Evolutionary conservation across 345 rosid species (phyloP).

Genomic region (Aquilaria yunnanensis): DNA sequence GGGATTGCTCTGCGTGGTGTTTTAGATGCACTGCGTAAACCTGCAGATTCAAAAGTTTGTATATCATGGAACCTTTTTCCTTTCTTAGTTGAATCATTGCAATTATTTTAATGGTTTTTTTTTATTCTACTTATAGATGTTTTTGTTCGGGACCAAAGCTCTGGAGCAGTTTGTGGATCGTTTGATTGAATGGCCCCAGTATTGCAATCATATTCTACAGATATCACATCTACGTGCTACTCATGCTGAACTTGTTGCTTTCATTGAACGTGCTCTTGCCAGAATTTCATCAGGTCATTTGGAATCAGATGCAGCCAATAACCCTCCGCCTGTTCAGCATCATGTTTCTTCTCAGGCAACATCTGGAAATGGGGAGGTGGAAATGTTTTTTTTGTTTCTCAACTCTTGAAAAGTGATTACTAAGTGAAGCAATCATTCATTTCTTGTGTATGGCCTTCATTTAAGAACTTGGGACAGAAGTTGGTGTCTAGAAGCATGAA

Average conservation of each 20-base stretch:
- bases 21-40: constrained; percentile 91
- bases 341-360: constrained; percentile 39
- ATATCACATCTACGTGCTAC: constrained; percentile 88
- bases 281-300: constrained; percentile 77
- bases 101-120: constrained; percentile 3
- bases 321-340: constrained; percentile 33
- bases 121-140: constrained; percentile 57
- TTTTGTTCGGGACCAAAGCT: constrained; percentile 92
- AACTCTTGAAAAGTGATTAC: too few species aligned
- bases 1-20: constrained; percentile 96
- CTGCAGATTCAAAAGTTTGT: constrained; percentile 95
- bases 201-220: constrained; percentile 96
- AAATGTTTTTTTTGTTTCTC: too few species aligned
- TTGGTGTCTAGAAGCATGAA: constrained; percentile 1
- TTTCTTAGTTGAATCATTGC: constrained; percentile 2
- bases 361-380: constrained; percentile 60
- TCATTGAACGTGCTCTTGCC: constrained; percentile 80
- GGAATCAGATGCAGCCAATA: constrained; percentile 53
- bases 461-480: constrained; percentile 9
- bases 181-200: constrained; percentile 94
- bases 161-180: constrained; percentile 97
- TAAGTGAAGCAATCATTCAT: too few species aligned
- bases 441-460: too few species aligned
- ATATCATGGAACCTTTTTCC: constrained; percentile 2
- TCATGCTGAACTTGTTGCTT: constrained; percentile 80